Base-by-base conservation (phyloP, 495 filamentous ascomycete species). In the Penicillium paradoxum region DNA sequence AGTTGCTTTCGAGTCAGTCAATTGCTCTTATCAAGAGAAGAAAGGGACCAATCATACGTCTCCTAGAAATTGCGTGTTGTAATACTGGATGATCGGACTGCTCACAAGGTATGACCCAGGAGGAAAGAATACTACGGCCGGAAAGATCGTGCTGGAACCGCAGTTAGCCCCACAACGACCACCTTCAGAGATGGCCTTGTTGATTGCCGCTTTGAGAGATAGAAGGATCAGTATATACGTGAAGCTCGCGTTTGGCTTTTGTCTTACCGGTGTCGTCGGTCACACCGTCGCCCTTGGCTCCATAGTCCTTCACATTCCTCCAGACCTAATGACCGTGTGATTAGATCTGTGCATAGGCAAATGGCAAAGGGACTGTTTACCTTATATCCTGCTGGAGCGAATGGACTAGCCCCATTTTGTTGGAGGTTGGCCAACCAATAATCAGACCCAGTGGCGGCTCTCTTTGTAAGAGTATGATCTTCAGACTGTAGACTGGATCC, bases 1-100 rank as follows among this genome's bases (percentile, higher is more conserved):
- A 10, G 30, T 11, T 2, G 2, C 2, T 5, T 33, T 13, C 9
- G 30, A 33, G 25, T 27, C 30, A 33, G 11, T 9, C 11, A 33
- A 33, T 2, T 10, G 30, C 30, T 2, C 11, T 2, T 6, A 33
- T 33, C 11, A 55, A n/a, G n/a, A n/a, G n/a, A n/a, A n/a, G n/a
- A n/a, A n/a, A n/a, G n/a, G n/a, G n/a, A n/a, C n/a, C n/a, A n/a
- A n/a, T n/a, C 56, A 34, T 19, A 54, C 56, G 55, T 86, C 76
- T 6, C 83, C 83, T 37, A 85, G 59, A 37, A 86, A 68, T 64
- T 86, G 76, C 2, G 84, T 86, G 64, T 84, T 82, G 66, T 85
- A 89, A 63, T 79, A 79, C 57, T 82, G 75, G 49, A 84, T 68
- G 39, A 88, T 79, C 0, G 83, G 77, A 10, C 57, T 64, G 66